Evolutionary conservation across 139 green algal species (phyloP).

Genomic region (Chlamydomonas asymmetrica): DNA sequence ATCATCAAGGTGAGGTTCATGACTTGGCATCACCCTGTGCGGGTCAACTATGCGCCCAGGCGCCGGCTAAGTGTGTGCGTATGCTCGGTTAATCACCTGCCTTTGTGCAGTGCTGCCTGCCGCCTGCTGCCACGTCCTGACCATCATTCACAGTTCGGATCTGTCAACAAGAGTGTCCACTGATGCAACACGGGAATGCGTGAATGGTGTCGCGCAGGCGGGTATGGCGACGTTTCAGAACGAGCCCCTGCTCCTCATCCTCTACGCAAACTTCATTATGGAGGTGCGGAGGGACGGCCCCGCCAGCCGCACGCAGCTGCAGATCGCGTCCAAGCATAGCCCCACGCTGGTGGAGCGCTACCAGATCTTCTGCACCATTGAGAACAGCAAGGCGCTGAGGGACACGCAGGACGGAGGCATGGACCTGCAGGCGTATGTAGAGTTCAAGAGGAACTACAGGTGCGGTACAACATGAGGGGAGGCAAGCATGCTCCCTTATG

Average conservation of each 20-base stretch:
- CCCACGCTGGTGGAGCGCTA: constrained; percentile 35
- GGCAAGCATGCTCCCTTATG: background rate
- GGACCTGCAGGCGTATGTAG: constrained; percentile 34
- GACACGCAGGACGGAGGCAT: constrained; percentile 21
- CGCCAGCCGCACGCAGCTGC: constrained; percentile 44
- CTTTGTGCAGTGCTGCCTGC: background rate
- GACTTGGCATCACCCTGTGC: background rate
- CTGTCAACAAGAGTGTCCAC: background rate
- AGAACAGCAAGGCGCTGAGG: constrained; percentile 30
- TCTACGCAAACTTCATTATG: constrained; percentile 45
- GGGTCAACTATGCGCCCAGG: background rate
- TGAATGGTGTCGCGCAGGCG: constrained; percentile 14
- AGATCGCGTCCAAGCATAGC: constrained; percentile 40
- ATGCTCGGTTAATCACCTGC: background rate
- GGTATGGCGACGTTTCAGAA: constrained; percentile 36
- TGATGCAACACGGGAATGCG: background rate
- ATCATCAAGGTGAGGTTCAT: constrained; percentile 31
- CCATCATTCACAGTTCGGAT: background rate
- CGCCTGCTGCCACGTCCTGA: background rate
- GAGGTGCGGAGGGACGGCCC: constrained; percentile 38
- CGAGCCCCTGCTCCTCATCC: constrained; percentile 23
- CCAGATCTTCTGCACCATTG: constrained; percentile 28
- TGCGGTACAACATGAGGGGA: background rate
- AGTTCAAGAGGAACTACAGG: constrained; percentile 25
- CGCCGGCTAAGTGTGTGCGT: background rate